Base-by-base conservation (phyloP, 108 stramenopile species). In the Seminavis robusta region DNA sequence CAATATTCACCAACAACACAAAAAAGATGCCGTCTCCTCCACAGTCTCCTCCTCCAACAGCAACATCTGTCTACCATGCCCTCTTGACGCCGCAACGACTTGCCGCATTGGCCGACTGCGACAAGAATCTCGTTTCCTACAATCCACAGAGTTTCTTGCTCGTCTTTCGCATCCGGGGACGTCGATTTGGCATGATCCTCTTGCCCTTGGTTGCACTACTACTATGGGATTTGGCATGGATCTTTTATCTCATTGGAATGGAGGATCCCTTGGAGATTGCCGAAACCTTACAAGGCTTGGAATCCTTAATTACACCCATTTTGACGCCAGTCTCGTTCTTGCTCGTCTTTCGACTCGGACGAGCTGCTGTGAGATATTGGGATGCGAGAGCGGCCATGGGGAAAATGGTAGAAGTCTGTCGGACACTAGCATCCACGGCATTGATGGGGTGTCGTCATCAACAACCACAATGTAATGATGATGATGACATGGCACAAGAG, bases 321-420 rank as follows among this genome's bases (percentile, higher is more conserved):
- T 31, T 75, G 9, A 69, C 74, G 4, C 52, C 76, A 39, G 16
- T 77, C 25, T 41, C 65, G 0, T 78, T 78, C 36, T 41, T 78
- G 51, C 39, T 78, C 0, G 76, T 78, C 28, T 78, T 78, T 63
- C 76, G 76, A 1, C 51, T 78, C 8, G 59, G 68, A 47, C 54
- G 76, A 47, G 62, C 65, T 13, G 66, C 65, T 2, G 65, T 39
- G 0, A 65, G 71, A 41, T 78, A 52, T 39, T 78, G 76, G 76
- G 21, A 38, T 30, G 60, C 76, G 4, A 45, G 76, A 38, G 32
- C 21, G 37, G 49, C 28, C 23, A 70, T 69, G 75, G 75, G 75
- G 6, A 10, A 34, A 20, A 37, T 76, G 23, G 59, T 76, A 8
- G 60, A 56, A 21, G 16, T 15, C 0, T 19, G 23, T 6, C 43